A percentile compares a stretch with the other conserved stretches of the same genome.
Conservation (phyloP, 2,329 filamentous ascomycete species). For the Paramyrothecium sp. region DNA sequence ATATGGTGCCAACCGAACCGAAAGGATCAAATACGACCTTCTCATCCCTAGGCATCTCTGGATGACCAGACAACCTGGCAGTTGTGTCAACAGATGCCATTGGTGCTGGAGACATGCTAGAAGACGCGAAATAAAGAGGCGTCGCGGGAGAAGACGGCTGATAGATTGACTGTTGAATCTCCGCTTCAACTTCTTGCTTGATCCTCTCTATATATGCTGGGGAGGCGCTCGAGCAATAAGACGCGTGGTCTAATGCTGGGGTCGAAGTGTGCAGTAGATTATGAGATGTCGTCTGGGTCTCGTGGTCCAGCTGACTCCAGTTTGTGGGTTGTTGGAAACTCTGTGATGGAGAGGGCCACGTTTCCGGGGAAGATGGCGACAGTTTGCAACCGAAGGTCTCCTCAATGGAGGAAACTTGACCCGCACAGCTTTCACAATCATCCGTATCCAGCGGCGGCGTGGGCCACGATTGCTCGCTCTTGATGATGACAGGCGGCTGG, state of each 20-base stretch:
- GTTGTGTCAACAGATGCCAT: not conserved
- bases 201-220: not conserved
- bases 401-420: slow-evolving; percentile 28
- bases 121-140: not conserved
- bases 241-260: not conserved
- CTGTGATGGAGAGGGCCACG: slow-evolving; percentile 29
- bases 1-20: not conserved
- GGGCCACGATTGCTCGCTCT: slow-evolving; percentile 25
- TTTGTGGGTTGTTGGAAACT: slow-evolving; percentile 10
- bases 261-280: not conserved
- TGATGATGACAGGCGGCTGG: slow-evolving; percentile 18
- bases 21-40: no score
- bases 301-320: not conserved
- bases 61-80: not conserved
- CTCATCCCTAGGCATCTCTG: not conserved
- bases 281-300: not conserved
- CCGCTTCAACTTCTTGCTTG: not conserved
- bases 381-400: slow-evolving; percentile 19
- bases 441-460: slow-evolving; percentile 35
- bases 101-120: not conserved
- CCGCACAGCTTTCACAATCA: slow-evolving; percentile 35
- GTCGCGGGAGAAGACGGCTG: not conserved
- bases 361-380: slow-evolving; percentile 28
- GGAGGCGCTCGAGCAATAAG: not conserved
- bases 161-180: not conserved